phyloP scores from a whole-genome alignment of 257 asterid genomes.

The Nicotiana paniculata region DNA sequence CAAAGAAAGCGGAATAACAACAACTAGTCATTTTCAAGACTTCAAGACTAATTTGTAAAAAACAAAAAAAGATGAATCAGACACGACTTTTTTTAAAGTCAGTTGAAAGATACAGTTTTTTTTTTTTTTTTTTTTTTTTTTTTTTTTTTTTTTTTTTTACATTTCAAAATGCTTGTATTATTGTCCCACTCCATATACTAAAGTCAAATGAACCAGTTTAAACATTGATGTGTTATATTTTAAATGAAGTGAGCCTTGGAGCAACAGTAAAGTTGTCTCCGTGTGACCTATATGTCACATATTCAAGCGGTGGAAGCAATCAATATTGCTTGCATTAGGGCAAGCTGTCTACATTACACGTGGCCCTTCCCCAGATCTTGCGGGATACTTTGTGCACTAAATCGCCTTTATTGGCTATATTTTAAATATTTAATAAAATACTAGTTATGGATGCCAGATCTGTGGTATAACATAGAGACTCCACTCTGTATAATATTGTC shows the following conservation, averaged over 20 bases:
- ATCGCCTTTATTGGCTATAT: too few relatives aligned
- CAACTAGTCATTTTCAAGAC: background rate
- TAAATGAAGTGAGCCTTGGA: background rate
- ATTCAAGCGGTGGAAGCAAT: too few relatives aligned
- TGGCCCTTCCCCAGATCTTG: too few relatives aligned
- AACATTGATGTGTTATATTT: background rate
- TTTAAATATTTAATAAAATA: background rate
- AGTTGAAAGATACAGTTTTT: background rate
- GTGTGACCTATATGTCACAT: too few relatives aligned
- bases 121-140: background rate
- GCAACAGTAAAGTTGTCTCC: too few relatives aligned
- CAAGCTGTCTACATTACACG: accelerated
- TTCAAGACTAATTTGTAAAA: background rate
- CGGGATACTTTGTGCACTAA: too few relatives aligned
- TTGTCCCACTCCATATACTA: background rate
- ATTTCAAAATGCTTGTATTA: background rate
- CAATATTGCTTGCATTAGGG: too few relatives aligned
- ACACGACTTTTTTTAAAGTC: background rate
- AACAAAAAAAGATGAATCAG: background rate
- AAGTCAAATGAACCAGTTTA: background rate
- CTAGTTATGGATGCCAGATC: too few relatives aligned
- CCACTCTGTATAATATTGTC: background rate
- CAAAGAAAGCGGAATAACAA: background rate
- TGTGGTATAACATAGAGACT: background rate
- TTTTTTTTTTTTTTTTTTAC: background rate